phyloP scores from a whole-genome alignment of 164 flowering plant species.

The Hamamelis virginiana region DNA sequence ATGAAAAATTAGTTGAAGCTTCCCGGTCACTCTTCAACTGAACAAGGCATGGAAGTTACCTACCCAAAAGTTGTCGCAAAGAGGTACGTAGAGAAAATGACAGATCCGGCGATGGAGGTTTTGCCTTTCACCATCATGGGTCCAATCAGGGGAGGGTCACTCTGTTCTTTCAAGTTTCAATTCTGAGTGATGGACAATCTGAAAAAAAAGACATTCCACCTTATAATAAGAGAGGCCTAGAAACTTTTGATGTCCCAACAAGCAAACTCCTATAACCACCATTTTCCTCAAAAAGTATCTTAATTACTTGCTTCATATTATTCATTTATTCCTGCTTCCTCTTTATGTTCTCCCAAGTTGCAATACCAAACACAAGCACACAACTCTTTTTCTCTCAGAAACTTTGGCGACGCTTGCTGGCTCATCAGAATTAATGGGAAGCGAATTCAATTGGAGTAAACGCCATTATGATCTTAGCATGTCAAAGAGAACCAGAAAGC shows the following conservation, averaged over 20 bases:
- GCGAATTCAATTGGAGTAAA: constrained; percentile 23
- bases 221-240: not conserved
- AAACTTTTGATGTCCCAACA: constrained; percentile 12
- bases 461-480: constrained; percentile 40
- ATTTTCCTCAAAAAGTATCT: too few relatives aligned
- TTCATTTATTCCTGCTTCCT: not conserved
- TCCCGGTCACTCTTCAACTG: too few relatives aligned
- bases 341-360: too few relatives aligned
- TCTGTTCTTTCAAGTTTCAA: constrained; percentile 1
- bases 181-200: constrained; percentile 7
- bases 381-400: not conserved
- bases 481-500: constrained; percentile 56
- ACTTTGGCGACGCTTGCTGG: too few relatives aligned
- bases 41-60: not conserved
- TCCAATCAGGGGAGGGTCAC: too few relatives aligned
- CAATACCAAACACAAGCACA: not conserved
- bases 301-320: too few relatives aligned
- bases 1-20: too few relatives aligned
- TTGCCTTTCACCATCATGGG: too few relatives aligned
- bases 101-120: too few relatives aligned
- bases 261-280: constrained; percentile 20
- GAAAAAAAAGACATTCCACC: constrained; percentile 23
- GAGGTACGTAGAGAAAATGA: not conserved
- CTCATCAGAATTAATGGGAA: constrained; percentile 31
- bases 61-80: not conserved